Evolutionary conservation across 371 early-diverging fungal species (phyloP).

Genomic region (Saksenaea vasiformis): DNA sequence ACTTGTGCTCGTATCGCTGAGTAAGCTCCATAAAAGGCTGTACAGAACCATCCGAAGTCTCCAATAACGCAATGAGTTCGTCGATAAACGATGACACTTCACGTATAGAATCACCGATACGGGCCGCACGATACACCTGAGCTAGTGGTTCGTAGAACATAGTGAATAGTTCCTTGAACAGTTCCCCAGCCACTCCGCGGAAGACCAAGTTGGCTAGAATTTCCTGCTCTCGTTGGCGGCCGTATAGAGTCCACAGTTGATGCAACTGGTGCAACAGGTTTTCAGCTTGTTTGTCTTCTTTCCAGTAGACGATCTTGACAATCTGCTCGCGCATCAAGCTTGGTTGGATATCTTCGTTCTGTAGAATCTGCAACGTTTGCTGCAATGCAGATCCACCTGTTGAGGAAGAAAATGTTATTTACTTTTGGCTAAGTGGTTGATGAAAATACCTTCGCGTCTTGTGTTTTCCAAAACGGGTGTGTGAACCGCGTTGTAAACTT

Average conservation of each 20-base stretch:
- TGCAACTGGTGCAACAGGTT: slow-evolving; percentile 37
- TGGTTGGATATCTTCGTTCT: slow-evolving; percentile 42
- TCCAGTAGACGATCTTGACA: slow-evolving; percentile 17
- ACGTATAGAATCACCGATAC: slow-evolving; percentile 55
- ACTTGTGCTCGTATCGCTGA: slow-evolving; percentile 51
- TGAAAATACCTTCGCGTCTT: slow-evolving; percentile 13
- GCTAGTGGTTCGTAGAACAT: slow-evolving; percentile 63
- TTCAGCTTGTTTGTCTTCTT: slow-evolving; percentile 14
- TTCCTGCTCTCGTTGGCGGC: slow-evolving; percentile 54
- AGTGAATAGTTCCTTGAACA: slow-evolving; percentile 59
- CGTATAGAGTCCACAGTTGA: slow-evolving; percentile 47
- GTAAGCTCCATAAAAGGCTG: slow-evolving; percentile 45
- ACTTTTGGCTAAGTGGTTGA: background rate
- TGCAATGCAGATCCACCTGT: slow-evolving; percentile 10
- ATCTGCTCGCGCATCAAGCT: slow-evolving; percentile 42
- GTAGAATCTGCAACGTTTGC: slow-evolving; percentile 36
- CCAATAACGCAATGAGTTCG: slow-evolving; percentile 56
- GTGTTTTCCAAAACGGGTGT: slow-evolving; percentile 26
- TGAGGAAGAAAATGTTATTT: background rate
- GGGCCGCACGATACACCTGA: slow-evolving; percentile 61
- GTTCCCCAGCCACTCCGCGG: slow-evolving; percentile 58
- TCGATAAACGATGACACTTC: slow-evolving; percentile 56
- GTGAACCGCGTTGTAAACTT: slow-evolving; percentile 52
- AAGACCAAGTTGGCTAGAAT: slow-evolving; percentile 52
- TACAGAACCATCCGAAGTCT: slow-evolving; percentile 39